These are phyloP conservation scores for Cryphonectria carpinicola DNA, from an alignment of 2,329 filamentous ascomycete species.

Conservation along the genomic window DNA sequence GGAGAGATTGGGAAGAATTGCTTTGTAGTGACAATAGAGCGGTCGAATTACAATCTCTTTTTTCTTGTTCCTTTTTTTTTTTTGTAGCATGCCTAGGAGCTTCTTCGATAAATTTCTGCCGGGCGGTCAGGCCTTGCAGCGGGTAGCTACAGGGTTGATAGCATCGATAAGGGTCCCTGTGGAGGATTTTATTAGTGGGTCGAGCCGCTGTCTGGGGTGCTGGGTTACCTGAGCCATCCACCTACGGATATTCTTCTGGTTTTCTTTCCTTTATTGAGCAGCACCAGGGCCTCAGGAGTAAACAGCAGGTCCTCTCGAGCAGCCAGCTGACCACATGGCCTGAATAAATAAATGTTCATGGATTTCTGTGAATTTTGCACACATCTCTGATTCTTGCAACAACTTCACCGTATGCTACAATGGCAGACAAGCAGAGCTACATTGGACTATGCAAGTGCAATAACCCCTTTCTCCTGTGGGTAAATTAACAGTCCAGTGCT, in stretches of 20 bases:
- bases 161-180: not conserved
- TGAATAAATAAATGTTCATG: too few species aligned
- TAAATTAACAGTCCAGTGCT: too few species aligned
- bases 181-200: slow-evolving; percentile 2
- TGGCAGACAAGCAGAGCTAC: too few species aligned
- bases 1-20: not conserved
- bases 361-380: too few species aligned
- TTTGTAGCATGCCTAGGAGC: not conserved
- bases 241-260: not conserved
- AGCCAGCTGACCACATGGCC: too few species aligned
- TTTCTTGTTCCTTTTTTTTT: not conserved
- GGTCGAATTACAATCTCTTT: not conserved
- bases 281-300: too few species aligned
- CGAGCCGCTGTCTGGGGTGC: slow-evolving; percentile 11
- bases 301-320: too few species aligned
- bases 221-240: not conserved
- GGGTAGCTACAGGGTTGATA: not conserved
- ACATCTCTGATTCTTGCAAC: too few species aligned
- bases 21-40: slow-evolving; percentile 2
- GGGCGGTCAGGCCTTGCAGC: slow-evolving; percentile 19
- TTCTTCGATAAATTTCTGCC: slow-evolving; percentile 16
- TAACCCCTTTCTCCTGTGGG: too few species aligned
- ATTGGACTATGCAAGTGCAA: too few species aligned
- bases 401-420: too few species aligned
- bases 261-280: too few species aligned